Evolutionary conservation across 352 stramenopile genomes (phyloP).

Genomic region (Phytophthora meadii): DNA sequence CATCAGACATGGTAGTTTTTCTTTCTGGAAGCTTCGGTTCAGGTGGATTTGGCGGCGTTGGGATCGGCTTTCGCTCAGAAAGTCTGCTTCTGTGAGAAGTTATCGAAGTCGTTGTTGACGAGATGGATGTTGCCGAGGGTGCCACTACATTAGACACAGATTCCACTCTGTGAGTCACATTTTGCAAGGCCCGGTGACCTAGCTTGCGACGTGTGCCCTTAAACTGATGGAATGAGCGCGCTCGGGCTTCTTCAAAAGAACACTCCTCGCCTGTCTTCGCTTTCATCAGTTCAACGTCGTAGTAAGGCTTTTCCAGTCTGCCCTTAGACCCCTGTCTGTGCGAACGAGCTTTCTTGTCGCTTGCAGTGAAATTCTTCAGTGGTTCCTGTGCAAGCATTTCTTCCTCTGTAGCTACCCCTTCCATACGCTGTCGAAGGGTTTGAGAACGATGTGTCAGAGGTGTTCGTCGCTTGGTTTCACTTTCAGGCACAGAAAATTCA

Average conservation of each 20-base stretch:
- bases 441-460: conserved; percentile 60
- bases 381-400: conserved; percentile 76
- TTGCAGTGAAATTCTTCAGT: conserved; percentile 78
- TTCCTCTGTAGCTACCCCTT: conserved; percentile 75
- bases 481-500: conserved; percentile 50
- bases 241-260: conserved; percentile 86
- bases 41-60: conserved; percentile 7
- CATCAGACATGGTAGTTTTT: conserved; percentile 6
- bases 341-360: conserved; percentile 26
- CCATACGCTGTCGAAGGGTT: conserved; percentile 76
- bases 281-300: conserved; percentile 54
- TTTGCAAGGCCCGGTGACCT: conserved; percentile 25
- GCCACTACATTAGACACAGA: conserved; percentile 20
- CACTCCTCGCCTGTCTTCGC: conserved; percentile 52
- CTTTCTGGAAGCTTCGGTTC: conserved; percentile 13
- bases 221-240: conserved; percentile 35
- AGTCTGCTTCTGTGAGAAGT: conserved; percentile 9
- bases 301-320: conserved; percentile 38
- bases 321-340: conserved; percentile 24
- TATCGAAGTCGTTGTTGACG: conserved; percentile 11
- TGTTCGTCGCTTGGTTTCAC: conserved; percentile 30
- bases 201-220: conserved; percentile 20
- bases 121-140: conserved; percentile 2
- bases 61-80: conserved; percentile 9
- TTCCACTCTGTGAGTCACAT: conserved; percentile 29